A percentile compares a stretch with the other conserved stretches of the same genome.
These are phyloP conservation scores for Corynascus novoguineensis DNA, from an alignment of 495 filamentous ascomycete species.

Conservation along the genomic window DNA sequence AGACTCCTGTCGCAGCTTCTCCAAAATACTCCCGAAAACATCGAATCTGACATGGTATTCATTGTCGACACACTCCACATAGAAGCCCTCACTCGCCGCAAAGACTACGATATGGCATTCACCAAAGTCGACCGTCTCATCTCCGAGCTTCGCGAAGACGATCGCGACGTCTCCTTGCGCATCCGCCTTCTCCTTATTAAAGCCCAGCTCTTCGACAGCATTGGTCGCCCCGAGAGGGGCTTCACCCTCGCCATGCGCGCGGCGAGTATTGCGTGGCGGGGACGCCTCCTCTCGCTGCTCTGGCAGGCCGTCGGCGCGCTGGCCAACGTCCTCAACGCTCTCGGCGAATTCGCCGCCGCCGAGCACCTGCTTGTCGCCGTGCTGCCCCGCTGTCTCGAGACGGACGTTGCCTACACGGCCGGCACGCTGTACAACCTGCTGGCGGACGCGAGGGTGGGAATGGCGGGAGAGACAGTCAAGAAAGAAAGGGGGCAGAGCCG, in stretches of 20 bases:
- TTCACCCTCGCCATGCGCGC: constrained; percentile 80
- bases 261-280: constrained; percentile 66
- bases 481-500: background rate
- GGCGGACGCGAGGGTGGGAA: constrained; percentile 77
- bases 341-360: constrained; percentile 72
- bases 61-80: constrained; percentile 65
- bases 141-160: constrained; percentile 58
- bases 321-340: constrained; percentile 59
- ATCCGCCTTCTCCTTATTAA: constrained; percentile 73
- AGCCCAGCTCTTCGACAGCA: constrained; percentile 62
- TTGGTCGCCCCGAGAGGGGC: constrained; percentile 69
- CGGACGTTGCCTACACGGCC: constrained; percentile 57
- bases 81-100: constrained; percentile 61
- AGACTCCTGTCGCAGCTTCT: constrained; percentile 57
- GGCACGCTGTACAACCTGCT: constrained; percentile 69
- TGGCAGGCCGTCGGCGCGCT: constrained; percentile 73
- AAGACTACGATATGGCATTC: constrained; percentile 60
- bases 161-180: constrained; percentile 68
- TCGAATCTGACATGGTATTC: constrained; percentile 66
- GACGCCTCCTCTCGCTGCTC: constrained; percentile 63
- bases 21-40: constrained; percentile 40
- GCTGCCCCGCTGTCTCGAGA: constrained; percentile 78
- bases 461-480: constrained; percentile 55
- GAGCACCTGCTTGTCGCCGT: constrained; percentile 61
- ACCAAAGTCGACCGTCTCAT: constrained; percentile 61